A percentile compares a stretch with the other conserved stretches of the same genome.
Conservation (phyloP, 1,284 basidiomycete genomes). For the Ustilago crameri region DNA sequence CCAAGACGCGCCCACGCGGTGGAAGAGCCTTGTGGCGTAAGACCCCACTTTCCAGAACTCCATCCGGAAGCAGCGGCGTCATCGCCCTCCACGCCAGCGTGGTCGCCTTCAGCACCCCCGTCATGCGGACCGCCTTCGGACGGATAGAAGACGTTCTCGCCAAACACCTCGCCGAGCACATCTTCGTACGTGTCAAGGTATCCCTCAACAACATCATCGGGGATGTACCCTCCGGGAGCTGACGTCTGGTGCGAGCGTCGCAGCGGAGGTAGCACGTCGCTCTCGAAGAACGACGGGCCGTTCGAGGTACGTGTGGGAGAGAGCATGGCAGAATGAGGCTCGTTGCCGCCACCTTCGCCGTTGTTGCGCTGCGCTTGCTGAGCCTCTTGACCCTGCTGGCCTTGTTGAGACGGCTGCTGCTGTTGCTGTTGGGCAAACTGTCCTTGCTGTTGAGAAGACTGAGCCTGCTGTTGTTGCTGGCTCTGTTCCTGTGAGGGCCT, state of each 20-base stretch:
- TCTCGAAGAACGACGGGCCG: conserved; percentile 66
- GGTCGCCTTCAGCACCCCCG: conserved; percentile 1
- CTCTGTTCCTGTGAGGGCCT: conserved; percentile 23
- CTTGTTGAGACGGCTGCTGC: conserved; percentile 13
- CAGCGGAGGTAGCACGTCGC: conserved; percentile 71
- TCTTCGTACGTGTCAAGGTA: conserved; percentile 73
- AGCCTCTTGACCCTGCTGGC: conserved; percentile 8
- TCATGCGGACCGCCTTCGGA: conserved; percentile 16
- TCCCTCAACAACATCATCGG: conserved; percentile 71
- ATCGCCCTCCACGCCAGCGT: conserved; percentile 8
- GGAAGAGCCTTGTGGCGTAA: conserved; percentile 53
- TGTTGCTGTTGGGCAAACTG: conserved; percentile 16
- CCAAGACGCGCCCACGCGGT: conserved; percentile 62
- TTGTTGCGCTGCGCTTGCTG: conserved; percentile 13
- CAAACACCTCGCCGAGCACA: conserved; percentile 71
- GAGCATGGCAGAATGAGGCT: conserved; percentile 21
- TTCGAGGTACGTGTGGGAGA: conserved; percentile 30
- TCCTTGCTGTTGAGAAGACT: conserved; percentile 3
- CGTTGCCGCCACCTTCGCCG: conserved; percentile 1
- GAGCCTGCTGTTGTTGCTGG: conserved; percentile 4
- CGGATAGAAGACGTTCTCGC: conserved; percentile 45
- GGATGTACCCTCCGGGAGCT: conserved; percentile 70
- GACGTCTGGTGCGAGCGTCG: conserved; percentile 64
- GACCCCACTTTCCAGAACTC: conserved; percentile 58
- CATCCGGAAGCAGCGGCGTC: conserved; percentile 35